Conservation (phyloP, 345 rosid species). For the Dipteronia sinensis region DNA sequence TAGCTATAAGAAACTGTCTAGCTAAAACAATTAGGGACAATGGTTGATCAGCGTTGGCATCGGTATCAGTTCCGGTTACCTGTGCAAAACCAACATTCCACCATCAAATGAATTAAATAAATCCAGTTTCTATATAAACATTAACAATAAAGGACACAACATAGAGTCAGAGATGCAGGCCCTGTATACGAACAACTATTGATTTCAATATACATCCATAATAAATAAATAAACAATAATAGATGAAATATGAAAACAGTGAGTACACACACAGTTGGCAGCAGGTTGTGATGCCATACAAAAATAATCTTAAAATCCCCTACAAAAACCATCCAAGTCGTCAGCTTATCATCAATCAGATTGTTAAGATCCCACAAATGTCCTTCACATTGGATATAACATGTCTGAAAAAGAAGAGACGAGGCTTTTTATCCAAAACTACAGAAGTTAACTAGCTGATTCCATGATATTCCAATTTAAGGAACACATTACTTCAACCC, state of each 20-base stretch:
- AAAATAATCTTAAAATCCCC: background rate
- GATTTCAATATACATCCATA: background rate
- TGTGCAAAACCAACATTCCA: conserved; percentile 25
- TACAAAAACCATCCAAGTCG: background rate
- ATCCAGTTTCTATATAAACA: background rate
- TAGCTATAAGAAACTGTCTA: conserved; percentile 69
- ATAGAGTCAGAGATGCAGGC: background rate
- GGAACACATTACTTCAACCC: background rate
- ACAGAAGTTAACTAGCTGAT: background rate
- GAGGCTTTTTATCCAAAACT: background rate
- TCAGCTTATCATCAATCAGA: background rate
- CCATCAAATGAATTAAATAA: conserved; percentile 2
- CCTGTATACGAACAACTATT: background rate
- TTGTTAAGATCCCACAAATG: background rate
- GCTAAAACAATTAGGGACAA: conserved; percentile 54
- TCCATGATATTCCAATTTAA: background rate
- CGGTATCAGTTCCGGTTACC: conserved; percentile 69
- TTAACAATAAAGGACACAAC: background rate
- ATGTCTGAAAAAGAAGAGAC: background rate
- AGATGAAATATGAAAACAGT: background rate
- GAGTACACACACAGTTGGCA: background rate
- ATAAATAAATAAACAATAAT: background rate
- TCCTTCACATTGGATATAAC: background rate
- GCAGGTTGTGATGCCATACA: conserved; percentile 11
- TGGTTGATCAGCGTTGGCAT: conserved; percentile 30